These are phyloP conservation scores for Jimgerdemannia lactiflua DNA, from an alignment of 192 early-diverging fungal genomes.

Conservation along the genomic window DNA sequence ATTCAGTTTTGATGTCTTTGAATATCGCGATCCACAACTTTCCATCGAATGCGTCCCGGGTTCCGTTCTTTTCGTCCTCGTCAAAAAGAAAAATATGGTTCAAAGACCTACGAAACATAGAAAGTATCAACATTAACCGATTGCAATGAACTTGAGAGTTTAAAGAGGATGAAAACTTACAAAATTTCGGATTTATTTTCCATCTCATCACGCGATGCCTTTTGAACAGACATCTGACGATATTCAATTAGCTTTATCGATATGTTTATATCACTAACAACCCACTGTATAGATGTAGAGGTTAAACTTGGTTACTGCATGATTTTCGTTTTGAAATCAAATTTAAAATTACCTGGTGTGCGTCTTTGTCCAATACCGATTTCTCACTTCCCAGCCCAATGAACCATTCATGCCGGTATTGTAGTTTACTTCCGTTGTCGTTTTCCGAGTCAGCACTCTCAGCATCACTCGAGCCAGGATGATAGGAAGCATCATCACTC, in stretches of 20 bases:
- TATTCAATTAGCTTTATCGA: slow-evolving; percentile 13
- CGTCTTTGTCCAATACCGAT: neutral
- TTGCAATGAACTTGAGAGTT: slow-evolving; percentile 7
- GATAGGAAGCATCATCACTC: no score
- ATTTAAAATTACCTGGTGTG: no score
- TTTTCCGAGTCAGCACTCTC: no score
- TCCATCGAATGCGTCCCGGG: neutral
- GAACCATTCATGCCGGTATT: slow-evolving; percentile 7
- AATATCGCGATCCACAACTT: slow-evolving; percentile 5
- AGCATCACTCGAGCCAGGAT: no score
- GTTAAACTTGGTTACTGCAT: neutral
- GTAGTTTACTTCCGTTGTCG: neutral
- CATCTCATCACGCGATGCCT: slow-evolving; percentile 1
- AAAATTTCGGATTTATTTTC: slow-evolving; percentile 9
- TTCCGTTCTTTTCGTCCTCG: neutral
- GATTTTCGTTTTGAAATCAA: no score
- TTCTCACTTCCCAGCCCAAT: slow-evolving; percentile 5
- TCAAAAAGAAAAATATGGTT: slow-evolving; percentile 16
- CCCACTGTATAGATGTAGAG: slow-evolving; percentile 9
- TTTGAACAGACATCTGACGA: slow-evolving; percentile 11
- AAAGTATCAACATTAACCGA: neutral
- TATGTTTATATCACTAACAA: slow-evolving; percentile 7
- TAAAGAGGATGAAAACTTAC: slow-evolving; percentile 7
- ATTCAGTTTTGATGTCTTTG: slow-evolving; percentile 14
- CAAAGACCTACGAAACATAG: slow-evolving; percentile 15